phyloP scores from a whole-genome alignment of 2,329 filamentous ascomycete species.

The Colletotrichum somersetense region DNA sequence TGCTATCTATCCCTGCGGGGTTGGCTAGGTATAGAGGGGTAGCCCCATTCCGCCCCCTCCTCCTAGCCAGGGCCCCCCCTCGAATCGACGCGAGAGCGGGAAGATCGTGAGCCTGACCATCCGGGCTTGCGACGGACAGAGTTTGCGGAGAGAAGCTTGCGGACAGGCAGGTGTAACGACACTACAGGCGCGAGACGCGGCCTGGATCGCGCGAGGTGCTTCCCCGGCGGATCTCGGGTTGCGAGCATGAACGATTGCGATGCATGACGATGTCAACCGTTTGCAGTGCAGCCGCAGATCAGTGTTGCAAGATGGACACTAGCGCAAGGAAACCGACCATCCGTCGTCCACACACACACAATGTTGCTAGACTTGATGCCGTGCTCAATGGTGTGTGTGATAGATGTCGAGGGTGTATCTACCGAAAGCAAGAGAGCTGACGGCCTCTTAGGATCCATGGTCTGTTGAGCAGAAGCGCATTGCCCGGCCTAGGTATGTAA shows the following conservation, averaged over 20 bases:
- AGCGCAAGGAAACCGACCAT: not conserved
- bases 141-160: conserved; percentile 40
- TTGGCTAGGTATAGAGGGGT: conserved; percentile 28
- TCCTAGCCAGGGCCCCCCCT: conserved; percentile 17
- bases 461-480: conserved; percentile 2
- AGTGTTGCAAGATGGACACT: conserved; percentile 16
- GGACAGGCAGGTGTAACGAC: conserved; percentile 34
- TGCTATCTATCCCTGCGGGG: conserved; percentile 38
- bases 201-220: conserved; percentile 40
- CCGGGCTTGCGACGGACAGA: conserved; percentile 38
- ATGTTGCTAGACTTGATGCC: not conserved
- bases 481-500: conserved; percentile 4
- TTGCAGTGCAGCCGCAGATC: conserved; percentile 26
- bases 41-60: conserved; percentile 27
- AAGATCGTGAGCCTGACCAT: conserved; percentile 38
- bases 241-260: conserved; percentile 36
- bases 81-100: conserved; percentile 40
- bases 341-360: not conserved
- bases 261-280: conserved; percentile 37
- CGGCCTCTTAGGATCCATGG: conserved; percentile 22
- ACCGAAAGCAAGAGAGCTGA: conserved; percentile 12
- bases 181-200: conserved; percentile 38
- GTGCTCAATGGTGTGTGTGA: not conserved
- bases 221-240: conserved; percentile 41
- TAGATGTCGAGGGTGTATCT: not conserved